A percentile compares a stretch with the other conserved stretches of the same genome.
Conservation (phyloP, 2,329 filamentous ascomycete species). For the Beauveria sp. region DNA sequence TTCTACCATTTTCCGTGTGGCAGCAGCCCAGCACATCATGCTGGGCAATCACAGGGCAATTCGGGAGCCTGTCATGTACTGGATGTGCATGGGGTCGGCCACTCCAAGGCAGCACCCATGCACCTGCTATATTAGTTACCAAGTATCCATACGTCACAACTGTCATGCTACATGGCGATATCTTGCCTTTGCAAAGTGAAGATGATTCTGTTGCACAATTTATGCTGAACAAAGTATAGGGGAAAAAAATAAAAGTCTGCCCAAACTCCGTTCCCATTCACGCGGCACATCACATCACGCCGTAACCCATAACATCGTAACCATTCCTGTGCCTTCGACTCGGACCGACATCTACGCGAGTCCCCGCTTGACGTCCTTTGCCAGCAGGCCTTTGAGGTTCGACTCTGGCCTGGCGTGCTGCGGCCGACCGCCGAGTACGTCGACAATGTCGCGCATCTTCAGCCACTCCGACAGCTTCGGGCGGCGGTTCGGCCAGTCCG, state of each 20-base stretch:
- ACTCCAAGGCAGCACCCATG: neutral
- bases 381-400: slow-evolving; percentile 42
- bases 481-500: slow-evolving; percentile 86
- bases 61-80: neutral
- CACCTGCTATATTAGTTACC: neutral
- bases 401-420: slow-evolving; percentile 41
- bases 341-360: slow-evolving; percentile 12
- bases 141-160: too few relatives aligned
- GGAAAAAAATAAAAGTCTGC: neutral
- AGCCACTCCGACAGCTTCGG: slow-evolving; percentile 84
- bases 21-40: neutral
- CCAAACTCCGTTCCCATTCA: neutral
- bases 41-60: neutral
- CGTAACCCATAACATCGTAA: slow-evolving; percentile 1
- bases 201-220: neutral
- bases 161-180: too few relatives aligned
- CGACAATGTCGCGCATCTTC: slow-evolving; percentile 69
- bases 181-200: neutral
- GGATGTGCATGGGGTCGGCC: neutral
- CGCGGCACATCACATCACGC: neutral
- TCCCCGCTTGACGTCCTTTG: slow-evolving; percentile 56
- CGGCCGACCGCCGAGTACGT: slow-evolving; percentile 72
- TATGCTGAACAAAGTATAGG: neutral
- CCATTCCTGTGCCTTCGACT: neutral
- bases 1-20: neutral